phyloP scores from a whole-genome alignment of 768 basidiomycete genomes.

The Hygrocybe punicea region DNA sequence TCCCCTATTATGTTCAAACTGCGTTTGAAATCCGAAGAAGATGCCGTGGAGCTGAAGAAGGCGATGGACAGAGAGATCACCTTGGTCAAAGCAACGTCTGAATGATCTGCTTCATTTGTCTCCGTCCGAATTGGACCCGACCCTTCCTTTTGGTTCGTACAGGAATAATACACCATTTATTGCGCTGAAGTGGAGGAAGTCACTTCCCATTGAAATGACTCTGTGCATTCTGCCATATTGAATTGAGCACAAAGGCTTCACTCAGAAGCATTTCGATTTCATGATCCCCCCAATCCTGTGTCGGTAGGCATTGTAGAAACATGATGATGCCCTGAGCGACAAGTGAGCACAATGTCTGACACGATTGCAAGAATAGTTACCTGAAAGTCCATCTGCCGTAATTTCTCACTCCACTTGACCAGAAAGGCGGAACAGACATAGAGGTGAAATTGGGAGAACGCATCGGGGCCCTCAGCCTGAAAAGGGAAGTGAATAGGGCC shows the following conservation, averaged over 20 bases:
- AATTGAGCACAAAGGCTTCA: slow-evolving; percentile 92
- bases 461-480: slow-evolving; percentile 94
- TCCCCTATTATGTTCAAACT: slow-evolving; percentile 59
- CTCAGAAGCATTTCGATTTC: slow-evolving; percentile 93
- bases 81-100: slow-evolving; percentile 35
- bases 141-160: not conserved
- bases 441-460: slow-evolving; percentile 97
- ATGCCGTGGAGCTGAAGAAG: slow-evolving; percentile 54
- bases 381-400: slow-evolving; percentile 98
- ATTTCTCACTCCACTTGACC: slow-evolving; percentile 89
- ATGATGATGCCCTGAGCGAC: slow-evolving; percentile 87
- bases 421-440: slow-evolving; percentile 98
- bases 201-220: slow-evolving; percentile 72
- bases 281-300: slow-evolving; percentile 92
- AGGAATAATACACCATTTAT: not conserved
- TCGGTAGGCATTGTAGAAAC: slow-evolving; percentile 91
- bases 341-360: slow-evolving; percentile 3
- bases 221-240: slow-evolving; percentile 90
- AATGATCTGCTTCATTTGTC: not conserved
- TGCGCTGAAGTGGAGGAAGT: slow-evolving; percentile 3
- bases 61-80: slow-evolving; percentile 62
- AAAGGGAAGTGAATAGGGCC: slow-evolving; percentile 4
- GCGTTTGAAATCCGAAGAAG: slow-evolving; percentile 56
- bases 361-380: slow-evolving; percentile 35
- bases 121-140: not conserved